phyloP scores from a whole-genome alignment of 2,329 filamentous ascomycete genomes.

The Leptographium wingfieldii region DNA sequence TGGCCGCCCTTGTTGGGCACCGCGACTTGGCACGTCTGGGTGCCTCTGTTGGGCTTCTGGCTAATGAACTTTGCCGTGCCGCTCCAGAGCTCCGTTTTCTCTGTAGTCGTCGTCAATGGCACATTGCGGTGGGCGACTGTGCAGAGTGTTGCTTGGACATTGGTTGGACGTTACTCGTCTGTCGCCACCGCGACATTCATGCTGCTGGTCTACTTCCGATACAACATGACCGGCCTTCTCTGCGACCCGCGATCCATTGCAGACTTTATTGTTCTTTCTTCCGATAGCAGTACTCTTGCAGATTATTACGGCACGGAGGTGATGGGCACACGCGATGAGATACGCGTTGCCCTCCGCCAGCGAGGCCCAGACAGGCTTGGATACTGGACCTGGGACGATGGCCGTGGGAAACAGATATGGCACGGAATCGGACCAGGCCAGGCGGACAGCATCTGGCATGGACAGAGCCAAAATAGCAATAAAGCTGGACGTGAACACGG shows the following conservation, averaged over 20 bases:
- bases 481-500: neutral
- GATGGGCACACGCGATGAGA: slow-evolving; percentile 35
- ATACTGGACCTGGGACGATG: slow-evolving; percentile 66
- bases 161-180: slow-evolving; percentile 61
- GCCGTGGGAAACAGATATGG: slow-evolving; percentile 53
- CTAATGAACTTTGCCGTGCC: slow-evolving; percentile 68
- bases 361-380: slow-evolving; percentile 61
- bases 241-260: slow-evolving; percentile 80
- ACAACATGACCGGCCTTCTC: slow-evolving; percentile 58
- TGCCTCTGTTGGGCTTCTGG: slow-evolving; percentile 61
- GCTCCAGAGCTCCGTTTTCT: slow-evolving; percentile 66
- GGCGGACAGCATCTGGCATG: slow-evolving; percentile 7
- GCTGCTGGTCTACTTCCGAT: slow-evolving; percentile 52
- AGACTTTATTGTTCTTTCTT: slow-evolving; percentile 65
- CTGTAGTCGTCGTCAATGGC: slow-evolving; percentile 40
- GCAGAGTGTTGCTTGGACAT: slow-evolving; percentile 64
- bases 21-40: slow-evolving; percentile 54
- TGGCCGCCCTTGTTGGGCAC: slow-evolving; percentile 36
- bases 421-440: slow-evolving; percentile 52
- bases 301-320: slow-evolving; percentile 62
- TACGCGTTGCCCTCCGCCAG: slow-evolving; percentile 39
- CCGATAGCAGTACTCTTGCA: slow-evolving; percentile 63
- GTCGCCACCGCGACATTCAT: slow-evolving; percentile 45
- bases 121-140: slow-evolving; percentile 70
- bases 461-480: neutral